phyloP scores from a whole-genome alignment of 2,329 filamentous ascomycete species.

The Hortaea sp. region DNA sequence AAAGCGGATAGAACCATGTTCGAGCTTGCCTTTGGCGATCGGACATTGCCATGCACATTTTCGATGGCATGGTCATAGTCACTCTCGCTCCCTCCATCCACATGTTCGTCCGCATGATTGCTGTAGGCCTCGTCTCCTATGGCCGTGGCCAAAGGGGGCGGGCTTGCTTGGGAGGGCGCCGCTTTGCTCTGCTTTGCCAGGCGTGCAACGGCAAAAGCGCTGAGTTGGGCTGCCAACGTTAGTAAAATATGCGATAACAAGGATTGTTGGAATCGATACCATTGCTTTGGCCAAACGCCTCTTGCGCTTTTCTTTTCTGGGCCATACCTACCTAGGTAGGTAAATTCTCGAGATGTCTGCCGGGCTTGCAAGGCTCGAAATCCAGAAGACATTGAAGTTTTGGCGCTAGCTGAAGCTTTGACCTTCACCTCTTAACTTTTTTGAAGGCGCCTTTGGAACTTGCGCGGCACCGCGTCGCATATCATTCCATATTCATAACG shows the following conservation, averaged over 20 bases:
- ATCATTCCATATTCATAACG: no score
- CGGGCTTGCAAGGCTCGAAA: no score
- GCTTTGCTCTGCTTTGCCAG: slow-evolving; percentile 10
- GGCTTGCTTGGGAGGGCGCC: not conserved
- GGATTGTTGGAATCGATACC: slow-evolving; percentile 2
- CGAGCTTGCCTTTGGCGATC: slow-evolving; percentile 1
- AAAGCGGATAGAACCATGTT: not conserved
- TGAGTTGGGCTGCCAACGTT: slow-evolving; percentile 15
- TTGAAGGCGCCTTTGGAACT: no score
- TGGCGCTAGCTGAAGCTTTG: no score
- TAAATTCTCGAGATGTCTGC: no score
- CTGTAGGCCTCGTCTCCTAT: slow-evolving; percentile 14
- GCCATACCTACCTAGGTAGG: slow-evolving; percentile 17
- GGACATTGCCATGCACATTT: not conserved
- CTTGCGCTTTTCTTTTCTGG: slow-evolving; percentile 24
- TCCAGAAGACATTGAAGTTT: no score
- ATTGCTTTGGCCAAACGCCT: slow-evolving; percentile 20
- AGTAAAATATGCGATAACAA: not conserved
- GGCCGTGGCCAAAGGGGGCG: slow-evolving; percentile 3
- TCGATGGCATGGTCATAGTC: not conserved
- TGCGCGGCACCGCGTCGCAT: no score
- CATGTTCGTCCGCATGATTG: slow-evolving; percentile 2
- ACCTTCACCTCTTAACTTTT: no score
- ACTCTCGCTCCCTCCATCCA: not conserved
- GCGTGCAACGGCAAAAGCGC: slow-evolving; percentile 23